These are phyloP conservation scores for Nymphaea colorata DNA, from an alignment of 164 flowering plant species.

Conservation along the genomic window DNA sequence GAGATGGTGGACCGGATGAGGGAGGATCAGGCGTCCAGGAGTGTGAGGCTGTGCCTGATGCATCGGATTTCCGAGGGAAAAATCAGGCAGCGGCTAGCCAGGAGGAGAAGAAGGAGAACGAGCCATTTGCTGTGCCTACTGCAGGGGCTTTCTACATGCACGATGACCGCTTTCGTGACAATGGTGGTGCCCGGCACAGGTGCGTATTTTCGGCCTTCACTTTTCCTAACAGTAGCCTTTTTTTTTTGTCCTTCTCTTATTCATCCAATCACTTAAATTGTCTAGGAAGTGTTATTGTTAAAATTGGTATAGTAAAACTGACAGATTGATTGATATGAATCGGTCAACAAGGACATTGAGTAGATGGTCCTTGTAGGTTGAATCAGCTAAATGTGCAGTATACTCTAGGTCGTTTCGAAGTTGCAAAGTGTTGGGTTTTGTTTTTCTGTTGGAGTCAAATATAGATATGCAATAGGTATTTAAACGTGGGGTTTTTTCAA, in stretches of 20 bases:
- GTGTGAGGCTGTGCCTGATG: conserved; percentile 2
- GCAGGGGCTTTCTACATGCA: conserved; percentile 99
- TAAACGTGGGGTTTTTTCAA: background rate
- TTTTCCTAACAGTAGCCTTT: no score
- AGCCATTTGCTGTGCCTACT: conserved; percentile 91
- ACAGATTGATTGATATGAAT: no score
- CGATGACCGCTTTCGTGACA: conserved; percentile 87
- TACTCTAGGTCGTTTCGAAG: no score
- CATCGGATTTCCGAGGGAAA: background rate
- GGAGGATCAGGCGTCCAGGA: background rate
- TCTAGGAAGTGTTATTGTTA: no score
- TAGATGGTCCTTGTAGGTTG: no score
- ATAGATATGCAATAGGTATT: background rate
- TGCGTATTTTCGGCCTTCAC: conserved; percentile 5
- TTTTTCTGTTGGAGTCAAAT: background rate
- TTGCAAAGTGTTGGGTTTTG: no score
- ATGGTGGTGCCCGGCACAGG: conserved; percentile 54
- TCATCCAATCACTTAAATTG: no score
- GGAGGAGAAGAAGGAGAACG: conserved; percentile 75
- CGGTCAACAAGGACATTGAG: no score
- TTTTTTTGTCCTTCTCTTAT: no score
- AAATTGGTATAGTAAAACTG: no score
- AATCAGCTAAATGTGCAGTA: no score
- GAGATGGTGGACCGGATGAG: conserved; percentile 1
- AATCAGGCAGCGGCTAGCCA: conserved; percentile 3